A percentile compares a stretch with the other conserved stretches of the same genome.
Evolutionary conservation across 2,329 filamentous ascomycete species (phyloP).

Genomic region (Aspergillus sp.): DNA sequence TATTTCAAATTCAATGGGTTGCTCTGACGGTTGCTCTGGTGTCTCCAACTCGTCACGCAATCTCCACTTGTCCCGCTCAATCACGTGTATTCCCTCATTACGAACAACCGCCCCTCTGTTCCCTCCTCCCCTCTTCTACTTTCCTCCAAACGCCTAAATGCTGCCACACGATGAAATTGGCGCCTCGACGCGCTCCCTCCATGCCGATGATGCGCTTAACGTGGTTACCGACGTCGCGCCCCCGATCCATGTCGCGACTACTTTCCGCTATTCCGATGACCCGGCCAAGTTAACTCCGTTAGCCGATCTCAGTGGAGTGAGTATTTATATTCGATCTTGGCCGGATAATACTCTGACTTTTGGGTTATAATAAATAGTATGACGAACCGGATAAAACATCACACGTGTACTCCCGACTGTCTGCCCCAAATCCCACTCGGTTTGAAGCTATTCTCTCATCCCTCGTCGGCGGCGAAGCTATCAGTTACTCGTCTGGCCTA

Average conservation of each 20-base stretch:
- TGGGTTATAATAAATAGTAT: conserved; percentile 17
- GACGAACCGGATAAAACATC: conserved; percentile 31
- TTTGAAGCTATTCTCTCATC: conserved; percentile 79
- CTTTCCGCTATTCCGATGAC: conserved; percentile 76
- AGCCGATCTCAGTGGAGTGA: conserved; percentile 54
- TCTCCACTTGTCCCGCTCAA: neutral
- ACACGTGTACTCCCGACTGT: conserved; percentile 81
- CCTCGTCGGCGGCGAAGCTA: conserved; percentile 62
- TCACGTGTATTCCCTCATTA: conserved; percentile 9
- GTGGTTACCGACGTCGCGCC: conserved; percentile 78
- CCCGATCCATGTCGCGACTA: conserved; percentile 86
- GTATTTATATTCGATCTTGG: conserved; percentile 20
- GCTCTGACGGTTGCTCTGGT: neutral
- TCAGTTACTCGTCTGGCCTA: conserved; percentile 84
- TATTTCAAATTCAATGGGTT: neutral
- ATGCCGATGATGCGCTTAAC: conserved; percentile 78
- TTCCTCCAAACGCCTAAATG: conserved; percentile 24
- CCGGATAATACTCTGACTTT: neutral
- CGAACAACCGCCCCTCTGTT: neutral
- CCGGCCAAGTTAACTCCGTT: conserved; percentile 62
- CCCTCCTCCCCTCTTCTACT: neutral
- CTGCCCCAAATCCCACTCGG: conserved; percentile 76
- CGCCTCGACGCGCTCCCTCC: conserved; percentile 71
- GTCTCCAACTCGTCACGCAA: neutral
- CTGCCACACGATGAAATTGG: conserved; percentile 22